A percentile compares a stretch with the other conserved stretches of the same genome.
These are phyloP conservation scores for Leptographium radiaticola DNA, from an alignment of 2,329 filamentous ascomycete genomes.

Conservation along the genomic window DNA sequence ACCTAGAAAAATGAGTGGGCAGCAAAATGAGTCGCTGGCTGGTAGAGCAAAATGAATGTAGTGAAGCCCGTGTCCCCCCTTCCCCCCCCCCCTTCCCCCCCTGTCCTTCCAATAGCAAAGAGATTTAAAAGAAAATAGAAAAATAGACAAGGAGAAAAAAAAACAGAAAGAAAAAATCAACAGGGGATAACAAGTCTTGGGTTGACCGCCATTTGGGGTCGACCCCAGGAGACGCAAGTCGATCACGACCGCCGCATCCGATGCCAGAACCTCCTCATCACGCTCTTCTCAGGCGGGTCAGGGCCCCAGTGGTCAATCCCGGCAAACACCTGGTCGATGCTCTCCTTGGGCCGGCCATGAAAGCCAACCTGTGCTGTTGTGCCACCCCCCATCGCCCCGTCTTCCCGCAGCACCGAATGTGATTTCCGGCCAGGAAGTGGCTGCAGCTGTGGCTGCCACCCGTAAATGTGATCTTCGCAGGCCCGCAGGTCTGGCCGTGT, in stretches of 20 bases:
- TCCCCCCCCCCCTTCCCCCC: background rate
- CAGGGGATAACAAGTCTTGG: background rate
- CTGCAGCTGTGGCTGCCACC: conserved; percentile 41
- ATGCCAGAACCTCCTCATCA: conserved; percentile 54
- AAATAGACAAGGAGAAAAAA: background rate
- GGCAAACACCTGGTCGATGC: conserved; percentile 39
- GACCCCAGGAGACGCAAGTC: background rate
- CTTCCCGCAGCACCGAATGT: conserved; percentile 7
- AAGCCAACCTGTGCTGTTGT: conserved; percentile 18
- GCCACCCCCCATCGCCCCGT: conserved; percentile 13
- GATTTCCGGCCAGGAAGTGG: conserved; percentile 11
- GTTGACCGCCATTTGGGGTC: background rate
- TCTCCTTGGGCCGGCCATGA: conserved; percentile 30
- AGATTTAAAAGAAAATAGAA: background rate
- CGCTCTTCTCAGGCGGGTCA: conserved; percentile 34
- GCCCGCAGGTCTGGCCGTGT: conserved; percentile 78
- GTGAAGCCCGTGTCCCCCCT: background rate
- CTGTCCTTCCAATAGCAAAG: too few relatives aligned
- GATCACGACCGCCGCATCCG: conserved; percentile 34
- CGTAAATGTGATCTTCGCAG: conserved; percentile 58
- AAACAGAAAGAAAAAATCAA: background rate
- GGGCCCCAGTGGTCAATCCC: conserved; percentile 38
- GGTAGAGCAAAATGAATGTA: background rate
- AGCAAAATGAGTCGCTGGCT: conserved; percentile 3
- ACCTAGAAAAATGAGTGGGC: background rate